Evolutionary conservation across 352 stramenopile species (phyloP), one percentile per base, ranked within the genome.

Genomic region (Phytophthora tubulina): DNA sequence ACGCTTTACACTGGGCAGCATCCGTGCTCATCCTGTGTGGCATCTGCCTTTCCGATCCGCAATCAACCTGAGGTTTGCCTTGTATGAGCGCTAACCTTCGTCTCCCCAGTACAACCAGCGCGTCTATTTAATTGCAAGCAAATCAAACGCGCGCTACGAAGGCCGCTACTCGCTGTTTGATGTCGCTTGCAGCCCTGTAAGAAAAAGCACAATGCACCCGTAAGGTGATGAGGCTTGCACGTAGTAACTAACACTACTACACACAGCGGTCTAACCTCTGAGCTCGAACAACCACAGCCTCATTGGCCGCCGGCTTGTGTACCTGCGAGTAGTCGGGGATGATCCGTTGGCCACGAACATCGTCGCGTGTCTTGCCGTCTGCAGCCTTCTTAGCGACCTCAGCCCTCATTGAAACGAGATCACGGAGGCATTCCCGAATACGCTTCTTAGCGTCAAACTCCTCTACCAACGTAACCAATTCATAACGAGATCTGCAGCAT

Each of bases 311-410:
- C 1, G 74, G 73, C 55, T 78, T 85, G 77, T 96, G 89, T 11
- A 94, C 87, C 27, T 84, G 71, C 4, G 63, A 45, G 56, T 96
- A 96, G 70, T 93, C 86, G 0, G 84, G 73, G 42, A 92, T 88
- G 52, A 92, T 94, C 11, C 81, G 75, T 50, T 86, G 62, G 0
- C 89, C 89, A 32, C 89, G 89, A 7, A 80, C 80, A 45, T 96
- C 86, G 55, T 96, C 89, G 0, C 88, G 79, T 9, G 75, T 62
- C 61, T 95, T 96, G 5, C 86, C 86, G 8, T 78, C 71, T 21
- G 80, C 82, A n/a, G 85, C 86, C 31, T 85, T 90, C 50, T 81
- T 80, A 4, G 76, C 80, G 46, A 96, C 80, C 11, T 78, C 75
- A 57, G 49, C 49, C 41, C 75, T 83, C 64, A 89, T 90, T 6